Base-by-base conservation (phyloP, 2,329 filamentous ascomycete species). In the Gremmenia infestans region DNA sequence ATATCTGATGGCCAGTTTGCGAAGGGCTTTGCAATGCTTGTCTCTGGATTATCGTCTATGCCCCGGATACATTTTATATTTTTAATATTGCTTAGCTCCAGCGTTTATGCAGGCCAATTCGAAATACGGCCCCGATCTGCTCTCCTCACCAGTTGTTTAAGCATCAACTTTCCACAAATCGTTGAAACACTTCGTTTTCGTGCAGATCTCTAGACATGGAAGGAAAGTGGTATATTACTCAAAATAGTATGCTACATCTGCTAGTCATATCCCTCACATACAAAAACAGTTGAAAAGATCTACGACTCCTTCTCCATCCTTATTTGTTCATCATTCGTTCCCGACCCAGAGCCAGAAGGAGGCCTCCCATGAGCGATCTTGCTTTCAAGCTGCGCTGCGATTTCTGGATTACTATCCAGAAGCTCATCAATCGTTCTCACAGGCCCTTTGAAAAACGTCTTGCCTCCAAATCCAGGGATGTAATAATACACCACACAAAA, bases 401-500 rank as follows among this genome's bases (percentile, higher is more conserved):
- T 48, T 14, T 52, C 48, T 5, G 49, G 48, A 50, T 54, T 60
- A 39, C 60, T 54, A 15, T 57, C 48, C 47, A 67, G 17, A 17
- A 67, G 35, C 7, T 68, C 64, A 53, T 68, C 65, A 59, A 68
- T 66, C 2, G 65, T 68, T 39, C 66, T 60, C 5, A 68, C 61
- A 2, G 65, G 65, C 0, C 66, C 66, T 3, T 52, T 67, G 37
- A 70, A 70, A 50, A 70, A 70, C 0, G 66, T 68, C 55, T 64
- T 68, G 1, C 67, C 68, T 2, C 67, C 68, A 43, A 61, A 63
- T 14, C 57, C 60, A 1, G 67, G 68, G 15, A 65, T 48, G 37
- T 54, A 69, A 55, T 67, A 70, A 59, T 69, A 70, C 8, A 50
- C 61, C 12, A 69, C 55, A 56, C 67, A 70, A 49, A 68, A 68